A percentile compares a stretch with the other conserved stretches of the same genome.
Conservation (phyloP, 2,329 filamentous ascomycete genomes). For the Xylariaceae sp. region DNA sequence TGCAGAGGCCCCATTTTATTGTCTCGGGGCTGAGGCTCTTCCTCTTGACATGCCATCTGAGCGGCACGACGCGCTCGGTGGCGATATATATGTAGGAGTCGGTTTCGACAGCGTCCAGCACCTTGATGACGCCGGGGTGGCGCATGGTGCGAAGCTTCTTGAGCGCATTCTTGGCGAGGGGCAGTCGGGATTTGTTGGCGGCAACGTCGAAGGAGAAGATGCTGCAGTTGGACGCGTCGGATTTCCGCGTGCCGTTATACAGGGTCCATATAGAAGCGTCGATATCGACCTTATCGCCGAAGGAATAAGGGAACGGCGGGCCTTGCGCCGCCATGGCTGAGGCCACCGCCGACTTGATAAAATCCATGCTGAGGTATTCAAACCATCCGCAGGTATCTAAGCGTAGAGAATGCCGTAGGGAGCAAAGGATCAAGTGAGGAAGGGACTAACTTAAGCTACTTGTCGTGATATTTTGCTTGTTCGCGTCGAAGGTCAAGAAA, state of each 20-base stretch:
- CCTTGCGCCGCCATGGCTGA: constrained; percentile 88
- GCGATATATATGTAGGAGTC: constrained; percentile 95
- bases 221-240: constrained; percentile 90
- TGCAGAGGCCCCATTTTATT: constrained; percentile 91
- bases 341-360: constrained; percentile 94
- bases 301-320: constrained; percentile 85
- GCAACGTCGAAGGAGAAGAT: constrained; percentile 93
- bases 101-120: constrained; percentile 93
- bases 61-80: constrained; percentile 80
- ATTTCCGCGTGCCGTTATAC: constrained; percentile 87
- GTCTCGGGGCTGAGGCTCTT: constrained; percentile 88
- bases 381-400: constrained; percentile 14
- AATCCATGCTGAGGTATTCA: constrained; percentile 66
- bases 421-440: background rate
- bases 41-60: constrained; percentile 85
- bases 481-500: background rate
- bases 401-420: constrained; percentile 1
- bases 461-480: constrained; percentile 6
- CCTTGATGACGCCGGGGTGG: constrained; percentile 91
- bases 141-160: constrained; percentile 90
- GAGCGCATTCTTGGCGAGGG: constrained; percentile 87
- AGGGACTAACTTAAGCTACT: background rate
- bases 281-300: constrained; percentile 87
- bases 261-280: constrained; percentile 96
- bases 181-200: constrained; percentile 73